A percentile compares a stretch with the other conserved stretches of the same genome.
phyloP scores from a whole-genome alignment of 345 rosid genomes.

The Physaria fendleri region DNA sequence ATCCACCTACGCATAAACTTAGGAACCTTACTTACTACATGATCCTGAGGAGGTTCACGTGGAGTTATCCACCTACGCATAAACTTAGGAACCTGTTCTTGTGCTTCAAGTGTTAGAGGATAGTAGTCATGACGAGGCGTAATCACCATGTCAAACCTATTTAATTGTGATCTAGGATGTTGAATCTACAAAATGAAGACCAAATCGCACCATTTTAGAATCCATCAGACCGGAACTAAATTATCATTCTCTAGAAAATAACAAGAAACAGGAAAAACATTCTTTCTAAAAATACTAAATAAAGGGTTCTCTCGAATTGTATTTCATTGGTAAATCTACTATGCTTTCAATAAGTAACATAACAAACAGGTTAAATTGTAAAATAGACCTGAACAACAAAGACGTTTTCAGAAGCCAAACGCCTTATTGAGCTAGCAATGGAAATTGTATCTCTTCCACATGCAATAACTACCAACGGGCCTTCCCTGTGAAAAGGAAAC shows the following conservation, averaged over 20 bases:
- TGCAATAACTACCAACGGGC: constrained; percentile 88
- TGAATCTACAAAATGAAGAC: constrained; percentile 48
- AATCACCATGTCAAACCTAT: constrained; percentile 91
- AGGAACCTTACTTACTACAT: constrained; percentile 92
- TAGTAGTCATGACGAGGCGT: constrained; percentile 91
- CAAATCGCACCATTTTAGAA: background rate
- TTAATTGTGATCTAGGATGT: constrained; percentile 82
- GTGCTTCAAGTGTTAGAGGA: constrained; percentile 74
- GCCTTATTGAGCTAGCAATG: constrained; percentile 79
- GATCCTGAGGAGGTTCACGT: constrained; percentile 61
- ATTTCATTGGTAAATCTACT: background rate
- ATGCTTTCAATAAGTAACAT: background rate
- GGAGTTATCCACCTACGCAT: constrained; percentile 80
- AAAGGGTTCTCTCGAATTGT: background rate
- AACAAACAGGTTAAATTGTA: background rate
- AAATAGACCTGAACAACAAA: constrained; percentile 80
- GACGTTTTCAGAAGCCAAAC: constrained; percentile 74
- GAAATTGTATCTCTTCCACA: constrained; percentile 94
- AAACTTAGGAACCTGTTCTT: constrained; percentile 69
- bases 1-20: constrained; percentile 69
- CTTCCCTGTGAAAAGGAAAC: constrained; percentile 53
- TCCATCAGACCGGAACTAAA: background rate
- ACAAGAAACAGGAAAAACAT: background rate
- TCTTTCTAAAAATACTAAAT: background rate
- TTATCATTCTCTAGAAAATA: background rate